Percentiles rank a stretch among this genome's conserved stretches.
Conservation (phyloP, 2,329 filamentous ascomycete species). For the Colletotrichum scovillei region DNA sequence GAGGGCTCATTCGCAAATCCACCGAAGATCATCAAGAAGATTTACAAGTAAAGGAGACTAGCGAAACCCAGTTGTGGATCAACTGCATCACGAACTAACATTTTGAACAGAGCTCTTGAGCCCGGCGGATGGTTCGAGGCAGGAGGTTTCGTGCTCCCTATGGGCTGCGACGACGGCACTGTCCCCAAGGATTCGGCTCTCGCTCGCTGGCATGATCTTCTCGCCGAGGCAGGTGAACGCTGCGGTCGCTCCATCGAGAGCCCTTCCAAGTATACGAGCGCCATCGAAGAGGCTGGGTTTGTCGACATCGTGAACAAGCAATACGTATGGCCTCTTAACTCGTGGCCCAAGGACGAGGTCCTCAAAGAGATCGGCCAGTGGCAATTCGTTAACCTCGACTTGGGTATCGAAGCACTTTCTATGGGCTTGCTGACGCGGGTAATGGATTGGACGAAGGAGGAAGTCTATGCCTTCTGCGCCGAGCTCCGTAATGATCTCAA, state of each 20-base stretch:
- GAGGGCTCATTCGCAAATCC: conserved; percentile 41
- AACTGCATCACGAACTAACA: background rate
- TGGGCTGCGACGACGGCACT: conserved; percentile 46
- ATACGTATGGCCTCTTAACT: conserved; percentile 33
- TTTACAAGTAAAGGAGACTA: background rate
- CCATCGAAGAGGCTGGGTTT: conserved; percentile 24
- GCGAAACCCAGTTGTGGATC: background rate
- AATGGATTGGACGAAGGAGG: conserved; percentile 47
- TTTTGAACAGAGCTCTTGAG: conserved; percentile 37
- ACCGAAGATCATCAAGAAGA: background rate
- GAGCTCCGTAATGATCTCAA: conserved; percentile 39
- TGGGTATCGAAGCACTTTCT: conserved; percentile 47
- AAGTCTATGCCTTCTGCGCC: conserved; percentile 40
- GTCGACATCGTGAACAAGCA: conserved; percentile 6
- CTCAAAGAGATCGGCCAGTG: conserved; percentile 29
- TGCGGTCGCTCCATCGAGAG: conserved; percentile 44
- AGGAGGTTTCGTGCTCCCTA: conserved; percentile 40
- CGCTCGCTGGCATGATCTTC: conserved; percentile 41
- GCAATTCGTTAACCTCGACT: conserved; percentile 42
- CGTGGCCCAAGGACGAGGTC: conserved; percentile 36
- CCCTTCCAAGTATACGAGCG: conserved; percentile 40
- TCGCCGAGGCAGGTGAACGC: conserved; percentile 44
- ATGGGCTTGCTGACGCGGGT: conserved; percentile 50
- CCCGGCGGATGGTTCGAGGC: conserved; percentile 47
- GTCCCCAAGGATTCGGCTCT: conserved; percentile 43